phyloP scores from a whole-genome alignment of 306 rosid genomes.

The Luffa acutangula region DNA sequence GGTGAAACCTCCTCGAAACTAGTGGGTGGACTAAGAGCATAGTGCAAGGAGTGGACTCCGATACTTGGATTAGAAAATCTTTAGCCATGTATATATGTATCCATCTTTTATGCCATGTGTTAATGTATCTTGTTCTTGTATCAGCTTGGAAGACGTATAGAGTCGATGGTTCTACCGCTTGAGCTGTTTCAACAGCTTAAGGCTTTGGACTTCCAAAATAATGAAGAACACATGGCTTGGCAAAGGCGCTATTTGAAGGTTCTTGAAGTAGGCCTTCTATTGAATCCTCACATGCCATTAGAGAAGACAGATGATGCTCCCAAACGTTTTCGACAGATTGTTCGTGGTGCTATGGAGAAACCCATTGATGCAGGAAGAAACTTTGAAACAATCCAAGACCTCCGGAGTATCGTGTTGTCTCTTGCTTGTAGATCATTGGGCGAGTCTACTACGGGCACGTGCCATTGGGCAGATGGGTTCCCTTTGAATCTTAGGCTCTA shows the following conservation, averaged over 20 bases:
- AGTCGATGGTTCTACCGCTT: conserved; percentile 75
- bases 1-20: background rate
- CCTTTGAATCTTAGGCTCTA: conserved; percentile 88
- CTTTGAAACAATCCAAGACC: conserved; percentile 48
- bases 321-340: conserved; percentile 42
- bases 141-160: conserved; percentile 87
- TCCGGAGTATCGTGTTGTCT: conserved; percentile 47
- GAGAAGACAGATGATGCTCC: conserved; percentile 51
- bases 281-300: conserved; percentile 56
- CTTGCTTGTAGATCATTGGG: conserved; percentile 73
- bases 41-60: background rate
- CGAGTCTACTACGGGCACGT: conserved; percentile 45
- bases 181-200: conserved; percentile 79
- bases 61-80: background rate
- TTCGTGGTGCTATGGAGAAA: conserved; percentile 48
- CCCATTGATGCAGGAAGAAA: conserved; percentile 52
- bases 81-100: background rate
- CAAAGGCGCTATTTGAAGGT: conserved; percentile 70
- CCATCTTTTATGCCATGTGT: background rate
- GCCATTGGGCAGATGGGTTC: conserved; percentile 97
- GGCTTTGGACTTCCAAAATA: conserved; percentile 56
- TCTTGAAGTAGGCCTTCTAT: conserved; percentile 70
- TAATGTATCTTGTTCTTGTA: conserved; percentile 20
- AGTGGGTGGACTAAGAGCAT: background rate
- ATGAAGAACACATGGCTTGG: conserved; percentile 70